Evolutionary conservation across 1,139 yeast species (phyloP).

Genomic region (Scheffersomyces segobiensis): DNA sequence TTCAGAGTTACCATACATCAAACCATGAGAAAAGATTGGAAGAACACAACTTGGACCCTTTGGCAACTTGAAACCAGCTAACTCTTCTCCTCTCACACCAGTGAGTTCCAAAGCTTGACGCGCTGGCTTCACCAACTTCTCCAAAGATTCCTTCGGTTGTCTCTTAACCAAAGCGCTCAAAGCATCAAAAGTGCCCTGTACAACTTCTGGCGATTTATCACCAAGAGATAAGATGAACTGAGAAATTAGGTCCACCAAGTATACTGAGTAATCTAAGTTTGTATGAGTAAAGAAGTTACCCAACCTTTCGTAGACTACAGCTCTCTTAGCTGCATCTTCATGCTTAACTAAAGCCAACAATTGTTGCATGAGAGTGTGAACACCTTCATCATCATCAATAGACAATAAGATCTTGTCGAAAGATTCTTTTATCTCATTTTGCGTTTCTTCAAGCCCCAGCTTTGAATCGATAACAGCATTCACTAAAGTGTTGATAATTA

Average conservation of each 20-base stretch:
- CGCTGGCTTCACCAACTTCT: conserved; percentile 75
- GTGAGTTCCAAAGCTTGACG: conserved; percentile 69
- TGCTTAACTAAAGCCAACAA: conserved; percentile 72
- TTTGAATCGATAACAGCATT: conserved; percentile 51
- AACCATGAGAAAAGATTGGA: conserved; percentile 92
- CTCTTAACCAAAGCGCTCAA: conserved; percentile 65
- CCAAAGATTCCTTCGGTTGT: conserved; percentile 75
- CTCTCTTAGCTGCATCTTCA: conserved; percentile 69
- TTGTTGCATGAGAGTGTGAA: conserved; percentile 83
- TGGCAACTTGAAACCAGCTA: conserved; percentile 77
- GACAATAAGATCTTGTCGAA: conserved; percentile 71
- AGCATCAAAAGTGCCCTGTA: conserved; percentile 68
- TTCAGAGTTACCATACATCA: conserved; percentile 87
- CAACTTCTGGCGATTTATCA: conserved; percentile 65
- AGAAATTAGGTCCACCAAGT: conserved; percentile 73
- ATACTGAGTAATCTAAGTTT: conserved; percentile 67
- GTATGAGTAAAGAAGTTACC: conserved; percentile 71
- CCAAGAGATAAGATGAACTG: conserved; percentile 73
- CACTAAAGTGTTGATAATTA: conserved; percentile 72
- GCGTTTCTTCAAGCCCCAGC: conserved; percentile 35
- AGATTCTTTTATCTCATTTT: conserved; percentile 49
- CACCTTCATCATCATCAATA: conserved; percentile 76
- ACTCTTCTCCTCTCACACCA: conserved; percentile 63
- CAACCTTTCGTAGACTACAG: conserved; percentile 67
- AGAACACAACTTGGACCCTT: conserved; percentile 86